A percentile compares a stretch with the other conserved stretches of the same genome.
Conservation (phyloP, 2,329 filamentous ascomycete genomes). For the Paecilomyces sp. region DNA sequence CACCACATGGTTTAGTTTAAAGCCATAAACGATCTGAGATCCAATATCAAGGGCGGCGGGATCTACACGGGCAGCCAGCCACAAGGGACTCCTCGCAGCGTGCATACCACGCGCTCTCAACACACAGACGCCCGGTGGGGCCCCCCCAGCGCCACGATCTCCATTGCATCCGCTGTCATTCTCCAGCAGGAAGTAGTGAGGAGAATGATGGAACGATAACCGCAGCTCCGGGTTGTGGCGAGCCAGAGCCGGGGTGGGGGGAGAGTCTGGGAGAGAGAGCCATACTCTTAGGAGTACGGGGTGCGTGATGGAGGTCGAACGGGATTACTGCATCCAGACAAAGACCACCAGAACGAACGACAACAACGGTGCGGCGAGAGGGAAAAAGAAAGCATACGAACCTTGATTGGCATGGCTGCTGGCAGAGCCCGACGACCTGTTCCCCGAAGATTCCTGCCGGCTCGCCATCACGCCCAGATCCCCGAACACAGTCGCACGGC, state of each 20-base stretch:
- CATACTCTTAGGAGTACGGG: neutral
- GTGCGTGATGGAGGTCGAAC: neutral
- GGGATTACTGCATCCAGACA: neutral
- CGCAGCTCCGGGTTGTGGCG: neutral
- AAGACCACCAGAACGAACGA: too few species aligned
- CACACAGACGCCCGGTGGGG: neutral
- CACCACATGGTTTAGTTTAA: conserved; percentile 3
- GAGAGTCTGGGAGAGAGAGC: too few species aligned
- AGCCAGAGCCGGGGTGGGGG: too few species aligned
- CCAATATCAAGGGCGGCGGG: neutral
- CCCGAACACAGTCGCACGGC: conserved; percentile 9
- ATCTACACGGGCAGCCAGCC: neutral
- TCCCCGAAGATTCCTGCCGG: conserved; percentile 11
- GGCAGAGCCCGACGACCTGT: conserved; percentile 8
- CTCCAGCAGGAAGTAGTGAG: neutral
- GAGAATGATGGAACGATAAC: neutral
- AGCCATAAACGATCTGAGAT: neutral
- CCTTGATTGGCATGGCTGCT: conserved; percentile 15
- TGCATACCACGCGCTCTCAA: neutral
- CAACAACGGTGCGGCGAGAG: neutral
- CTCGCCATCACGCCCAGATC: conserved; percentile 8
- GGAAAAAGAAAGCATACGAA: conserved; percentile 10
- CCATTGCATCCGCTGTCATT: neutral
- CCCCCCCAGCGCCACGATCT: neutral
- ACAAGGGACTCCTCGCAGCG: neutral